Conservation (phyloP, 2,329 filamentous ascomycete genomes). For the Arthrobotrys musiformis region DNA sequence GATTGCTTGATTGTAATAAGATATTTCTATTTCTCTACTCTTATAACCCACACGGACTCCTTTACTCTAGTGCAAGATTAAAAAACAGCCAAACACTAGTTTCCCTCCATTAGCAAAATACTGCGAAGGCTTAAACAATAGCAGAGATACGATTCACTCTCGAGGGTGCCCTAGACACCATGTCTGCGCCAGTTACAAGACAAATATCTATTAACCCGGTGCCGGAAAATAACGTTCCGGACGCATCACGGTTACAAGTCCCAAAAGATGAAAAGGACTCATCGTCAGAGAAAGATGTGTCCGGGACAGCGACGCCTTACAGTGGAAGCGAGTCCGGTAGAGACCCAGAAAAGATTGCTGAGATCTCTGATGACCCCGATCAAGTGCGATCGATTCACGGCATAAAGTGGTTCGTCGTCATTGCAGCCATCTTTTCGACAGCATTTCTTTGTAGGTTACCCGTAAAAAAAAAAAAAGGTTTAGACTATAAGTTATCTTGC, state of each 20-base stretch:
- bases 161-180: neutral
- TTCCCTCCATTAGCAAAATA: neutral
- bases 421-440: conserved; percentile 59
- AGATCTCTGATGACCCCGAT: conserved; percentile 16
- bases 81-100: too few species aligned
- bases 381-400: conserved; percentile 47
- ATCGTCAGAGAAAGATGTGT: conserved; percentile 37
- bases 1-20: neutral
- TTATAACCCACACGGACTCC: too few species aligned
- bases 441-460: conserved; percentile 60
- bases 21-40: neutral
- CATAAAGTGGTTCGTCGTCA: conserved; percentile 58
- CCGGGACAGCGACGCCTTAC: conserved; percentile 40
- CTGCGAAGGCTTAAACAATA: neutral
- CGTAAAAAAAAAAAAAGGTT: too few species aligned
- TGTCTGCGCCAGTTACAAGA: conserved; percentile 43
- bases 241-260: conserved; percentile 27
- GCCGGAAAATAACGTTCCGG: conserved; percentile 4
- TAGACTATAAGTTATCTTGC: neutral
- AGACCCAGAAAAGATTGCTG: conserved; percentile 34
- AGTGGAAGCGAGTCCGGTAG: conserved; percentile 46
- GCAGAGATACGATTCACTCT: neutral
- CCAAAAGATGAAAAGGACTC: conserved; percentile 27
- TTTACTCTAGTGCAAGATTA: too few species aligned
- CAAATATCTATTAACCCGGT: conserved; percentile 51